Evolutionary conservation across 1,284 basidiomycete genomes (phyloP).

Genomic region (Rhizoctonia solani): DNA sequence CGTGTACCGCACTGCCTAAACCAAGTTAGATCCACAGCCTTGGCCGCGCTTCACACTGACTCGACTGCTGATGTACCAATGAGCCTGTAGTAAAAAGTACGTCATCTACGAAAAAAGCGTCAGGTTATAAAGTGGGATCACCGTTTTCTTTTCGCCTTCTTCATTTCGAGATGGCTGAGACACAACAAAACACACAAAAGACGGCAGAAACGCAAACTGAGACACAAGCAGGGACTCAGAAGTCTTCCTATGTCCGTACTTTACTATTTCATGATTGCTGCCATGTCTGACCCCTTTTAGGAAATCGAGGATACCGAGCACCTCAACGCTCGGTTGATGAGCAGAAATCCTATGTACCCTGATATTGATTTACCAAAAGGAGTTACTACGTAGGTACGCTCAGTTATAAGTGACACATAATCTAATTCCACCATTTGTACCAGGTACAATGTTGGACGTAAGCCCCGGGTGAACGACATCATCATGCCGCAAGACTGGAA

Average conservation of each 20-base stretch:
- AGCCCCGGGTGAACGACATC: conserved; percentile 27
- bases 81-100: conserved; percentile 27
- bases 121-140: conserved; percentile 11
- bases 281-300: no score
- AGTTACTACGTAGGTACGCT: conserved; percentile 10
- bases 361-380: conserved; percentile 28
- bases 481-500: conserved; percentile 32
- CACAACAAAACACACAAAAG: no score
- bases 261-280: no score
- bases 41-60: not conserved
- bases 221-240: conserved; percentile 24
- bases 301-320: conserved; percentile 28
- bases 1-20: no score
- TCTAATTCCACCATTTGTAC: not conserved
- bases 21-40: not conserved
- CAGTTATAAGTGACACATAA: not conserved
- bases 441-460: conserved; percentile 31
- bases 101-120: conserved; percentile 2
- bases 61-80: not conserved
- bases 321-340: conserved; percentile 26
- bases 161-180: not conserved
- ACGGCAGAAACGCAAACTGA: conserved; percentile 28
- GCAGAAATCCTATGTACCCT: conserved; percentile 20
- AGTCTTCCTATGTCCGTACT: no score
- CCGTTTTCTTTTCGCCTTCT: not conserved